These are phyloP conservation scores for Metschnikowia noctiluminum DNA, from an alignment of 805 yeast species.

Conservation along the genomic window DNA sequence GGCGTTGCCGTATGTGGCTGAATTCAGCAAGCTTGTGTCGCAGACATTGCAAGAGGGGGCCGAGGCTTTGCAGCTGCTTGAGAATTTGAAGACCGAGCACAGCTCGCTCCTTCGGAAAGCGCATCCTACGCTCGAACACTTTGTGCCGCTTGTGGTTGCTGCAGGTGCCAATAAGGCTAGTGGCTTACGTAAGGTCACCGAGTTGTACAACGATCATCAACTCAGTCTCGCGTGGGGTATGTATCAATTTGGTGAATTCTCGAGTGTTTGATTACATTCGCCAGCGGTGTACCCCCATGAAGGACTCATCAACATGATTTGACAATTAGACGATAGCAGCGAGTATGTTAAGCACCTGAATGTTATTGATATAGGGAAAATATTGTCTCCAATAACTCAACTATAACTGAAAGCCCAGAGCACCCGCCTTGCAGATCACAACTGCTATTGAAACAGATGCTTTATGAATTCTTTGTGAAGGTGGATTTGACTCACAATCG, in stretches of 20 bases:
- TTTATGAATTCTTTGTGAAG: too few species aligned
- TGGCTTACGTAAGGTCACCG: conserved; percentile 28
- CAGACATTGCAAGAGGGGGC: conserved; percentile 32
- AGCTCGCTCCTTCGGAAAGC: conserved; percentile 43
- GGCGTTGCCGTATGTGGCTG: conserved; percentile 45
- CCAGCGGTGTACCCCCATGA: too few species aligned
- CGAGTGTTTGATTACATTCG: too few species aligned
- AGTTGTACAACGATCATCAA: conserved; percentile 43
- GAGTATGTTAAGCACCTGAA: too few species aligned
- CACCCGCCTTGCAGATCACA: too few species aligned
- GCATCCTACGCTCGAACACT: conserved; percentile 78
- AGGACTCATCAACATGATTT: too few species aligned
- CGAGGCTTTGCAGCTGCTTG: conserved; percentile 35
- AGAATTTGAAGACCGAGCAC: conserved; percentile 29
- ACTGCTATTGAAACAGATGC: too few species aligned
- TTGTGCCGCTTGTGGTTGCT: conserved; percentile 61
- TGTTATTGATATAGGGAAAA: not conserved
- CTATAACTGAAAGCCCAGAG: too few species aligned
- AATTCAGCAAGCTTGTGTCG: conserved; percentile 47
- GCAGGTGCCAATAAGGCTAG: conserved; percentile 46
- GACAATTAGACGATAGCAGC: too few species aligned
- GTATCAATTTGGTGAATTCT: conserved; percentile 43
- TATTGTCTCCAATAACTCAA: not conserved
- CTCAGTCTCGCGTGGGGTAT: conserved; percentile 69
- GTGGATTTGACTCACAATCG: too few species aligned